Conservation (phyloP, 371 early-diverging fungal genomes). For the Actinomortierella ambigua region DNA sequence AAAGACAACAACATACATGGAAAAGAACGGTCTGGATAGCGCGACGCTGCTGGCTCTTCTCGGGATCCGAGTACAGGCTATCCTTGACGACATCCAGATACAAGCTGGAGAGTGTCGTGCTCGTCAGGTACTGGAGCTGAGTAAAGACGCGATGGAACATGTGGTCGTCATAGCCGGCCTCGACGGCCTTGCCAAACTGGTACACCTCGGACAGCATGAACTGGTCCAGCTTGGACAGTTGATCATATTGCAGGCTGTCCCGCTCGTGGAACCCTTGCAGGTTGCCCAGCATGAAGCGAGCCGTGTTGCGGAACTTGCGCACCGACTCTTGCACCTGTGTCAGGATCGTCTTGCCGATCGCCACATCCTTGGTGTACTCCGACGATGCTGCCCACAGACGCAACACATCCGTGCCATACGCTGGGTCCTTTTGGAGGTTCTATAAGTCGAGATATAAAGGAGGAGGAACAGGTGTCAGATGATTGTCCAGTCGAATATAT, state of each 20-base stretch:
- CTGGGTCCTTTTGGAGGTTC: slow-evolving; percentile 71
- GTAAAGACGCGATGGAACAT: slow-evolving; percentile 71
- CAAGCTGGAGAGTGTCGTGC: slow-evolving; percentile 72
- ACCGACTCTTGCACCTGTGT: slow-evolving; percentile 68
- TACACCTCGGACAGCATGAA: slow-evolving; percentile 73
- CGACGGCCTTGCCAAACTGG: slow-evolving; percentile 61
- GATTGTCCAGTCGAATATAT: background rate
- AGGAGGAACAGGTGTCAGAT: background rate
- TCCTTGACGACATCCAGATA: slow-evolving; percentile 90
- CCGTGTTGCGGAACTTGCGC: slow-evolving; percentile 81
- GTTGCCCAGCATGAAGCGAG: slow-evolving; percentile 84
- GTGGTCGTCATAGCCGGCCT: slow-evolving; percentile 64
- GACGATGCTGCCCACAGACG: slow-evolving; percentile 87
- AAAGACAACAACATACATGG: slow-evolving; percentile 49
- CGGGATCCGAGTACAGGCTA: slow-evolving; percentile 71
- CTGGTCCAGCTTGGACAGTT: slow-evolving; percentile 67
- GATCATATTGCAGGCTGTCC: slow-evolving; percentile 56
- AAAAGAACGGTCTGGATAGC: slow-evolving; percentile 75
- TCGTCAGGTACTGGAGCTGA: slow-evolving; percentile 72
- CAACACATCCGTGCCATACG: slow-evolving; percentile 85
- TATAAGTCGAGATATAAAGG: slow-evolving; percentile 9
- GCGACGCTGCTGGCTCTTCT: slow-evolving; percentile 51
- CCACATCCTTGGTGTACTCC: slow-evolving; percentile 82
- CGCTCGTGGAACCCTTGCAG: slow-evolving; percentile 64
- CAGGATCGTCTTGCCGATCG: slow-evolving; percentile 74